Evolutionary conservation across 164 flowering plant species (phyloP).

Genomic region (Umbellularia californica): DNA sequence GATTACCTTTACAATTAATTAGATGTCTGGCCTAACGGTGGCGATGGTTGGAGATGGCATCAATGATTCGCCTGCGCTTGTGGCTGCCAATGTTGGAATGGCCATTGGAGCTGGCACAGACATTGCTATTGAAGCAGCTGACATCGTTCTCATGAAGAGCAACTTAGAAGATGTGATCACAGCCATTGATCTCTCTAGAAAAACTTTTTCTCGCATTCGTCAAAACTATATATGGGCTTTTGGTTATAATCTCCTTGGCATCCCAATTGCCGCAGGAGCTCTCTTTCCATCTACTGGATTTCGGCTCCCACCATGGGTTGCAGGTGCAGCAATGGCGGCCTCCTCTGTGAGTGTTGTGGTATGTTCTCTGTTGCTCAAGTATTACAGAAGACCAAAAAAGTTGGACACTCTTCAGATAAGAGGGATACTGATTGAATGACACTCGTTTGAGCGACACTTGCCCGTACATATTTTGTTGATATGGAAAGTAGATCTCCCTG

Average conservation of each 20-base stretch:
- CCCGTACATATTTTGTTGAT: no score
- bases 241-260: constrained; percentile 62
- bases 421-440: constrained; percentile 39
- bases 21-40: constrained; percentile 52
- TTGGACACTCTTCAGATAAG: constrained; percentile 41
- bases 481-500: no score
- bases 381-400: constrained; percentile 53
- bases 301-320: constrained; percentile 79
- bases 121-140: constrained; percentile 84
- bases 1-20: not conserved
- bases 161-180: constrained; percentile 79
- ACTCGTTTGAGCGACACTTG: no score
- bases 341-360: constrained; percentile 78
- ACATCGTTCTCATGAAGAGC: constrained; percentile 76
- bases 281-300: constrained; percentile 57
- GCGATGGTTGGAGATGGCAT: constrained; percentile 93
- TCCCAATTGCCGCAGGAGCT: constrained; percentile 70
- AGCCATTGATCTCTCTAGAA: constrained; percentile 70
- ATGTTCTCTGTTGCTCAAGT: constrained; percentile 57
- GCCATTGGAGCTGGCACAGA: constrained; percentile 90
- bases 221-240: constrained; percentile 76
- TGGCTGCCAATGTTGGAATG: constrained; percentile 80
- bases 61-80: constrained; percentile 84
- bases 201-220: constrained; percentile 56
- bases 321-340: constrained; percentile 88